Evolutionary conservation across 1,284 basidiomycete species (phyloP).

Genomic region (Porodaedalea pini): DNA sequence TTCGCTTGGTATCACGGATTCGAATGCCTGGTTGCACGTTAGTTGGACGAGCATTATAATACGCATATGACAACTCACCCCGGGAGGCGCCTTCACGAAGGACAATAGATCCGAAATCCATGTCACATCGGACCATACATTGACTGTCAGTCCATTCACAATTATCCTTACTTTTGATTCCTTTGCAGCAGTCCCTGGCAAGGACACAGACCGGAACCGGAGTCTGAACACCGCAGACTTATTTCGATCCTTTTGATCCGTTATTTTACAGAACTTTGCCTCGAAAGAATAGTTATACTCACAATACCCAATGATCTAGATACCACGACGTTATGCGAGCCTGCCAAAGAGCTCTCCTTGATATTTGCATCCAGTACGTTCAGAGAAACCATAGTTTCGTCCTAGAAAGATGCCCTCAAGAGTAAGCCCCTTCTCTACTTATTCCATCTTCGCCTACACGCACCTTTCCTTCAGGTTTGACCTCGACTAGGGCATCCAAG

Average conservation of each 20-base stretch:
- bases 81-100: slow-evolving; percentile 85
- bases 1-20: slow-evolving; percentile 90
- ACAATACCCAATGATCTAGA: slow-evolving; percentile 3
- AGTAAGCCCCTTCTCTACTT: slow-evolving; percentile 2
- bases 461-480: slow-evolving; percentile 70
- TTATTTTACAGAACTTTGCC: not conserved
- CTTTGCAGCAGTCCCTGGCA: slow-evolving; percentile 69
- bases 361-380: slow-evolving; percentile 61
- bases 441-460: slow-evolving; percentile 19
- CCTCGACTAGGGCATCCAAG: slow-evolving; percentile 59
- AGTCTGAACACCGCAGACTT: slow-evolving; percentile 54
- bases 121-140: slow-evolving; percentile 56
- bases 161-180: slow-evolving; percentile 73
- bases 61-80: slow-evolving; percentile 46
- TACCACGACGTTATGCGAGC: not conserved
- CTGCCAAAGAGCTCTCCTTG: slow-evolving; percentile 35
- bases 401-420: slow-evolving; percentile 39
- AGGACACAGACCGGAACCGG: slow-evolving; percentile 61
- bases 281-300: not conserved
- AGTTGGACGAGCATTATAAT: slow-evolving; percentile 1
- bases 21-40: slow-evolving; percentile 66
- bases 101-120: slow-evolving; percentile 63
- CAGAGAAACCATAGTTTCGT: slow-evolving; percentile 66
- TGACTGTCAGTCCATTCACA: slow-evolving; percentile 64
- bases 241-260: slow-evolving; percentile 36